Evolutionary conservation across 768 basidiomycete genomes (phyloP), one percentile per base, ranked within the genome.

Genomic region (Rickenella mellea): DNA sequence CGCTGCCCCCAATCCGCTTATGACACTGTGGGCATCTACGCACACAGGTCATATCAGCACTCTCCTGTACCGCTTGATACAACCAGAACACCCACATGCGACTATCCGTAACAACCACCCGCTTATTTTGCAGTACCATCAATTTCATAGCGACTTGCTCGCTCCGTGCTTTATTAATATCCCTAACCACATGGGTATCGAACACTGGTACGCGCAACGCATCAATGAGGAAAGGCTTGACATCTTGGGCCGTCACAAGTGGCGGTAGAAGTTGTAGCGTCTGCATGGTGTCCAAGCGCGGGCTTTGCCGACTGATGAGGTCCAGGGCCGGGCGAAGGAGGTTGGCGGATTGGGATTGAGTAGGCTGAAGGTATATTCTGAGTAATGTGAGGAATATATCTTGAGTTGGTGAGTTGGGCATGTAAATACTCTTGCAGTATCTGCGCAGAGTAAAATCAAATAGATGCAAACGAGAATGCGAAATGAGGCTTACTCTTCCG

Each of bases 1-100:
- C 91, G 47, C 88, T 92, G 49, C 80, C 83, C 5, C 93, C 93
- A 19, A 98, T 65, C 12, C 93, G 78, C 53, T 98, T 97, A 56
- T 92, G 87, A 55, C 94, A 97, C 58, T 93, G 87, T 1, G 93
- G 93, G 51, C 93, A 98, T 62, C 92, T 94, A 49, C 12, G 46
- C 42, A 44, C n/a, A 35, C 39, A 17, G 15, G 42, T 31, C 29
- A 36, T 47, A 15, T 37, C 37, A 42, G 41, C 42, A 14, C 37
- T n/a, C n/a, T n/a, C n/a, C n/a, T n/a, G n/a, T n/a, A n/a, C n/a
- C n/a, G n/a, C n/a, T n/a, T n/a, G 9, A 12, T 9, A 21, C 27
- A 37, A 11, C 26, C 26, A 41, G 10, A 24, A 33, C 5, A 73
- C 87, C 48, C 52, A 96, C 93, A 98, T 92, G 51, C 96, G 74